Conservation (phyloP, 2,329 filamentous ascomycete species). For the Onygena corvina region DNA sequence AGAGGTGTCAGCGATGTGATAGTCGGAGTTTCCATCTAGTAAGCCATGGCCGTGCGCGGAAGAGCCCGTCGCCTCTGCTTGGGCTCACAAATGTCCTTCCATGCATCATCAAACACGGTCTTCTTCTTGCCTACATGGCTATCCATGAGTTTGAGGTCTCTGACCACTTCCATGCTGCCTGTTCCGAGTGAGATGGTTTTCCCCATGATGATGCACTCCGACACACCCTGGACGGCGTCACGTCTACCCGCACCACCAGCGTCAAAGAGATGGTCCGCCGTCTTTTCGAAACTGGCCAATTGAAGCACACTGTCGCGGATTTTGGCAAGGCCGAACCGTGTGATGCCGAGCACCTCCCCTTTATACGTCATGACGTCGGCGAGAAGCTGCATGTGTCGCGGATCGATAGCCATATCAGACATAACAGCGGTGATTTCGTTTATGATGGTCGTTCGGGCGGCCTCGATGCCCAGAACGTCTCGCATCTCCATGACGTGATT, state of each 20-base stretch:
- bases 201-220: constrained; percentile 96
- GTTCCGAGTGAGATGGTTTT: constrained; percentile 88
- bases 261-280: constrained; percentile 91
- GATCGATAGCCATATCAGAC: constrained; percentile 90
- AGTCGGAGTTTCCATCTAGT: background rate
- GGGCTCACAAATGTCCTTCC: constrained; percentile 22
- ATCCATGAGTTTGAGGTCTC: constrained; percentile 56
- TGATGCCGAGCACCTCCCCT: constrained; percentile 91
- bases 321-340: constrained; percentile 87
- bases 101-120: constrained; percentile 55
- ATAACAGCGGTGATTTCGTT: constrained; percentile 81
- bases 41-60: constrained; percentile 1
- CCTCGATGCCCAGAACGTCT: constrained; percentile 87
- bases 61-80: background rate
- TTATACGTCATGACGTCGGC: constrained; percentile 99
- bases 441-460: constrained; percentile 78
- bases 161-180: constrained; percentile 79
- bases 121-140: constrained; percentile 47
- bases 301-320: constrained; percentile 92
- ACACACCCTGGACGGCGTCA: constrained; percentile 85
- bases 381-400: constrained; percentile 91
- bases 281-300: constrained; percentile 94
- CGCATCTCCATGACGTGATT: constrained; percentile 87
- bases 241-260: constrained; percentile 85
- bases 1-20: no score